Evolutionary conservation across 768 basidiomycete species (phyloP).

Genomic region (Fomitopsis serialis): DNA sequence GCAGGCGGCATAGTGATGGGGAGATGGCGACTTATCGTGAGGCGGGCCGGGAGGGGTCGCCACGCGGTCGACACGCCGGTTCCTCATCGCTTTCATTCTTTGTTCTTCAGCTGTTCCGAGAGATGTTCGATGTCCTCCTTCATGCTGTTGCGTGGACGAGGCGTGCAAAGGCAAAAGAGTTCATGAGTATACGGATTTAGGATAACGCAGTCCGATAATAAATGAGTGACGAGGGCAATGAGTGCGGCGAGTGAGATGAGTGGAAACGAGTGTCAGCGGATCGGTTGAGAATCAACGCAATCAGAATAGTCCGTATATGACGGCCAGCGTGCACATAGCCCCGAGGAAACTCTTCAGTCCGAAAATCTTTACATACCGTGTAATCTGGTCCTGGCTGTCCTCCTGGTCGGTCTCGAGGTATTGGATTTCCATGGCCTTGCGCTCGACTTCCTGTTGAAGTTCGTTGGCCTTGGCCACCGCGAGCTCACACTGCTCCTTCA

Average conservation of each 20-base stretch:
- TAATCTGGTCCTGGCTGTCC: conserved; percentile 68
- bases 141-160: conserved; percentile 39
- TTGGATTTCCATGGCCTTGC: conserved; percentile 78
- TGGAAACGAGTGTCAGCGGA: neutral
- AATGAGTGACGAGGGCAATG: conserved; percentile 4
- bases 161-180: conserved; percentile 5
- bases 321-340: conserved; percentile 46
- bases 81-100: conserved; percentile 11
- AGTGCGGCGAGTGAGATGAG: conserved; percentile 21
- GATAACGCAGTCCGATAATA: conserved; percentile 9
- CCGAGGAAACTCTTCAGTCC: conserved; percentile 52
- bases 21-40: conserved; percentile 2
- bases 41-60: conserved; percentile 11
- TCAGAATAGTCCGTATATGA: conserved; percentile 41
- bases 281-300: conserved; percentile 2
- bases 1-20: conserved; percentile 8
- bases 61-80: conserved; percentile 27
- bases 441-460: conserved; percentile 52
- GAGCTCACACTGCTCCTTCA: conserved; percentile 54
- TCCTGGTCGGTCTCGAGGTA: conserved; percentile 78
- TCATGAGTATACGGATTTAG: conserved; percentile 13
- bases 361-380: conserved; percentile 69
- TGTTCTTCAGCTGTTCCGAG: conserved; percentile 36
- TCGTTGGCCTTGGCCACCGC: conserved; percentile 45
- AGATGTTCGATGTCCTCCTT: conserved; percentile 59